phyloP scores from a whole-genome alignment of 2,329 filamentous ascomycete genomes.

The Ophiostoma sp. region DNA sequence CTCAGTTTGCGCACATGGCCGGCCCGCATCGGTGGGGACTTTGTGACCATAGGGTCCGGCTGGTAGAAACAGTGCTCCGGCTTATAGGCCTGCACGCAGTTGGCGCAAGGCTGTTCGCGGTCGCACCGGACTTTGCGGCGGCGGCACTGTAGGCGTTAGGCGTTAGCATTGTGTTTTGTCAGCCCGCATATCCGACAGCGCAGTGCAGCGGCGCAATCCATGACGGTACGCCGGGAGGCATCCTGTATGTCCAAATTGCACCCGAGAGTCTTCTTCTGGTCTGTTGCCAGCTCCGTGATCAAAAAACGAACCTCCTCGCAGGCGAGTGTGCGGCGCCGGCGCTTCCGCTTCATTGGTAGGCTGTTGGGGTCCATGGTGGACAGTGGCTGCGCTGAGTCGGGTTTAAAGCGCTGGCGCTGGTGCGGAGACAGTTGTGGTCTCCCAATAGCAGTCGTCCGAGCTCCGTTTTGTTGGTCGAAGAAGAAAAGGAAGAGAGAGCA shows the following conservation, averaged over 20 bases:
- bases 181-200: not conserved
- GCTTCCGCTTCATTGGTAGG: conserved; percentile 29
- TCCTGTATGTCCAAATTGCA: not conserved
- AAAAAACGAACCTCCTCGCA: conserved; percentile 39
- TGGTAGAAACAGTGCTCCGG: conserved; percentile 30
- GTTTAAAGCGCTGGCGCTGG: conserved; percentile 10
- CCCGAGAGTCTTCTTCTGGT: not conserved
- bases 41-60: conserved; percentile 28
- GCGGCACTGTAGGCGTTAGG: conserved; percentile 37
- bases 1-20: conserved; percentile 23
- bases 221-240: not conserved
- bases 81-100: conserved; percentile 41
- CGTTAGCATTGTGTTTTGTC: conserved; percentile 1
- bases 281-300: not conserved
- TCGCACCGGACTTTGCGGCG: conserved; percentile 49
- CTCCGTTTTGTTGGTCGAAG: not conserved
- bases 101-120: conserved; percentile 43
- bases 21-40: conserved; percentile 21
- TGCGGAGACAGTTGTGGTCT: not conserved
- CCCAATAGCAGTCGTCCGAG: not conserved
- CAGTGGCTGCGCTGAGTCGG: conserved; percentile 11
- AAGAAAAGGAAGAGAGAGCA: not conserved
- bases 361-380: conserved; percentile 22
- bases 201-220: not conserved
- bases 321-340: conserved; percentile 36